Conservation (phyloP, 768 basidiomycete species). For the Suillus tomentosus region DNA sequence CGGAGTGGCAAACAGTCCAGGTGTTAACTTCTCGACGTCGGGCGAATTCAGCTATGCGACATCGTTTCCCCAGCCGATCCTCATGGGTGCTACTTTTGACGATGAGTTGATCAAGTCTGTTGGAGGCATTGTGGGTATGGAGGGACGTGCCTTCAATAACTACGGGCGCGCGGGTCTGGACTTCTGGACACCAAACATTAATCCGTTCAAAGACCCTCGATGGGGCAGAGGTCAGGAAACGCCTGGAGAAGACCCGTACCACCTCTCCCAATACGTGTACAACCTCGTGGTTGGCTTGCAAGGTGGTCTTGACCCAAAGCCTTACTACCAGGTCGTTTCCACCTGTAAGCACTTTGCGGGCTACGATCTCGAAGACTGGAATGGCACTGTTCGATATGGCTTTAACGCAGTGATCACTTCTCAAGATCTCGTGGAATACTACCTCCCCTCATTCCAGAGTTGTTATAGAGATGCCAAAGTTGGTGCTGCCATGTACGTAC, state of each 20-base stretch:
- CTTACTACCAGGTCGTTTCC: constrained; percentile 52
- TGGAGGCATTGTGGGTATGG: constrained; percentile 54
- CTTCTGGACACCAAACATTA: constrained; percentile 57
- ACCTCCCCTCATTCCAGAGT: constrained; percentile 55
- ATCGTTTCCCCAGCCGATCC: constrained; percentile 59
- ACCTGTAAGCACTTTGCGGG: constrained; percentile 65
- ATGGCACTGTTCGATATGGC: constrained; percentile 47
- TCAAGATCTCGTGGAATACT: constrained; percentile 60
- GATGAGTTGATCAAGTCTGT: constrained; percentile 51
- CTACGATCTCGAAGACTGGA: constrained; percentile 61
- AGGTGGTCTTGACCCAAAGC: constrained; percentile 55
- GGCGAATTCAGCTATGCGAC: constrained; percentile 60
- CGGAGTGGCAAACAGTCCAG: constrained; percentile 55
- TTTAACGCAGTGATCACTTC: constrained; percentile 56
- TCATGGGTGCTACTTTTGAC: constrained; percentile 57
- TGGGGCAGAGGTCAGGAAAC: constrained; percentile 68
- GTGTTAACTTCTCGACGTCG: constrained; percentile 48
- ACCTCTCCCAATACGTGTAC: constrained; percentile 53
- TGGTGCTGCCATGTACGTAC: constrained; percentile 49
- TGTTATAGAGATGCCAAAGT: constrained; percentile 65
- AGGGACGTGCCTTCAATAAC: constrained; percentile 62
- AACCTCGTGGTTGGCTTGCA: constrained; percentile 57
- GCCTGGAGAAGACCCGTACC: constrained; percentile 61
- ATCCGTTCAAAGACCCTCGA: constrained; percentile 60
- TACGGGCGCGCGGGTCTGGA: constrained; percentile 52